Conservation (phyloP, 164 flowering plant genomes). For the Euptelea pleiosperma region DNA sequence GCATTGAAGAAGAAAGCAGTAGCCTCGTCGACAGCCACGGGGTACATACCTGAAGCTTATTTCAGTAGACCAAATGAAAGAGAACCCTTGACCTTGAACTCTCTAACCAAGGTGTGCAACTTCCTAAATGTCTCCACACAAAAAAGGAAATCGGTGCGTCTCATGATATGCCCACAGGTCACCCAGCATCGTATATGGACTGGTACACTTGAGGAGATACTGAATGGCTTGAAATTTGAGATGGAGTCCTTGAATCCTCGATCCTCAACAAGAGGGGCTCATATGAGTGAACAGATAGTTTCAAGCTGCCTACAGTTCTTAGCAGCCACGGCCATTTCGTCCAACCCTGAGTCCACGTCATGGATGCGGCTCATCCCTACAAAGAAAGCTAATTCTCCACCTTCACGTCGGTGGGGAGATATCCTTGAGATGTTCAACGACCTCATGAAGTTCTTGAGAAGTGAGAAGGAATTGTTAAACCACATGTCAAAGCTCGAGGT, state of each 20-base stretch:
- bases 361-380: conserved; percentile 73
- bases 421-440: conserved; percentile 73
- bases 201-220: conserved; percentile 52
- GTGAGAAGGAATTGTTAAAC: conserved; percentile 31
- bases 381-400: conserved; percentile 23
- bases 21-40: conserved; percentile 1
- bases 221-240: conserved; percentile 53
- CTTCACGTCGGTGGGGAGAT: conserved; percentile 57
- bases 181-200: conserved; percentile 67
- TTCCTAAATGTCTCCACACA: conserved; percentile 56
- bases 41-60: conserved; percentile 15
- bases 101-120: conserved; percentile 57
- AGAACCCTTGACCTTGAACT: conserved; percentile 40
- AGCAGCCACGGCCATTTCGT: conserved; percentile 29
- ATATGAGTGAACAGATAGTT: conserved; percentile 62
- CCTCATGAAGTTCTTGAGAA: conserved; percentile 45
- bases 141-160: conserved; percentile 64
- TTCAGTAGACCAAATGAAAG: conserved; percentile 54
- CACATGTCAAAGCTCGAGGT: conserved; percentile 56
- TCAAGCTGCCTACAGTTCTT: conserved; percentile 54
- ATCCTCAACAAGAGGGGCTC: conserved; percentile 22
- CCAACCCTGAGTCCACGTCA: conserved; percentile 47
- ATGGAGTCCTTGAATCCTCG: conserved; percentile 28
- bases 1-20: conserved; percentile 27
- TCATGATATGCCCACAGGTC: conserved; percentile 59